phyloP scores from a whole-genome alignment of 176 grass and related monocot genomes.

The Cenchrus fungigraminus region DNA sequence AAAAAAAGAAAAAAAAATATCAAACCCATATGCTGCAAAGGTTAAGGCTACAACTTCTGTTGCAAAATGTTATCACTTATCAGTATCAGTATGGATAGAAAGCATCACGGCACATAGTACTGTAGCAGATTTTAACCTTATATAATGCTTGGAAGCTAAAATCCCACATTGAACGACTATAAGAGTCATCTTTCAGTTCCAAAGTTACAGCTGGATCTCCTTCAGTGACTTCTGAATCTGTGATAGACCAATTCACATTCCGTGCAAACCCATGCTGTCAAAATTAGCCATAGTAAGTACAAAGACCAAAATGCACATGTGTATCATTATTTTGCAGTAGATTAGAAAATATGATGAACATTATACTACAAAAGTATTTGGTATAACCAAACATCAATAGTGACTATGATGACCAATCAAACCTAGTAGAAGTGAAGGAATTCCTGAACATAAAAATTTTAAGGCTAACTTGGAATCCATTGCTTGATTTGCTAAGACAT shows the following conservation, averaged over 20 bases:
- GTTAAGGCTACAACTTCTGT: slow-evolving; percentile 19
- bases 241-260: slow-evolving; percentile 92
- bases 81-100: slow-evolving; percentile 1
- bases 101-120: slow-evolving; percentile 12
- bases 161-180: slow-evolving; percentile 98
- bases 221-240: slow-evolving; percentile 72
- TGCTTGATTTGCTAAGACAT: slow-evolving; percentile 24
- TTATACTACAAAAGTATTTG: slow-evolving; percentile 17
- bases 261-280: slow-evolving; percentile 92
- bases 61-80: background rate
- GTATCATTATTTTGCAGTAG: slow-evolving; percentile 6
- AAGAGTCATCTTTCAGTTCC: slow-evolving; percentile 85
- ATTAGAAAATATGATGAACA: slow-evolving; percentile 5
- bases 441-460: background rate
- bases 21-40: slow-evolving; percentile 31
- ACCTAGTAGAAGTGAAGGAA: slow-evolving; percentile 18
- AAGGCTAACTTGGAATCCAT: slow-evolving; percentile 23
- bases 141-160: slow-evolving; percentile 95
- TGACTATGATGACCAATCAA: background rate
- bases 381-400: background rate
- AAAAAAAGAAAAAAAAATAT: background rate
- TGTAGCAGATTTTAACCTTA: slow-evolving; percentile 59
- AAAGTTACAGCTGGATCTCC: slow-evolving; percentile 77
- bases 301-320: background rate
- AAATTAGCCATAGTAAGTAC: slow-evolving; percentile 24